Percentiles rank a stretch among this genome's conserved stretches.
Conservation (phyloP, 2,329 filamentous ascomycete genomes). For the Fusarium annulatum region DNA sequence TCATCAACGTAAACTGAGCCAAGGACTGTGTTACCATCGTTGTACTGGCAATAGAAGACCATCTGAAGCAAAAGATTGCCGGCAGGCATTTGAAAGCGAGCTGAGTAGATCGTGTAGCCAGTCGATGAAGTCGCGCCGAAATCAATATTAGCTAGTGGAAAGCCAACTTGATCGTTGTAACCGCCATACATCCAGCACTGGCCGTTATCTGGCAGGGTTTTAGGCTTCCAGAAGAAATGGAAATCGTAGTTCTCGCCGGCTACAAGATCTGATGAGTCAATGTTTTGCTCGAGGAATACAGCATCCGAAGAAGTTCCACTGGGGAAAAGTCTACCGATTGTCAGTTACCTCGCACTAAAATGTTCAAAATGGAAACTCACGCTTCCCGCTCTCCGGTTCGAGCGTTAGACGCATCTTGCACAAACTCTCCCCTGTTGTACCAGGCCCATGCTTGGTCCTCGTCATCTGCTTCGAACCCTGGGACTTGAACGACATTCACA, state of each 20-base stretch:
- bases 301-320: fast-evolving
- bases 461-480: background rate
- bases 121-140: background rate
- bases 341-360: background rate
- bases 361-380: background rate
- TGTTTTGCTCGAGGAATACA: background rate
- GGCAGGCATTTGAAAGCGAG: background rate
- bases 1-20: slow-evolving; percentile 8
- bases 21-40: background rate
- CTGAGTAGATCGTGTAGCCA: background rate
- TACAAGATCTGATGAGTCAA: fast-evolving
- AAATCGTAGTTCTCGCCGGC: background rate
- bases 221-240: slow-evolving; percentile 15
- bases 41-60: background rate
- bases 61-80: background rate
- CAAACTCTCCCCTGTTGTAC: fast-evolving
- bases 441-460: background rate
- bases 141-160: no score
- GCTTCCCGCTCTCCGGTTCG: slow-evolving; percentile 3
- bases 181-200: background rate
- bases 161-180: background rate
- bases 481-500: background rate
- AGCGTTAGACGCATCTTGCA: background rate
- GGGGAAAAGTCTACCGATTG: background rate
- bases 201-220: background rate